Percentiles rank a stretch among this genome's conserved stretches.
phyloP scores from a whole-genome alignment of 225 moss, liverwort and hornwort species.

The Pseudisothecium myosuroides region DNA sequence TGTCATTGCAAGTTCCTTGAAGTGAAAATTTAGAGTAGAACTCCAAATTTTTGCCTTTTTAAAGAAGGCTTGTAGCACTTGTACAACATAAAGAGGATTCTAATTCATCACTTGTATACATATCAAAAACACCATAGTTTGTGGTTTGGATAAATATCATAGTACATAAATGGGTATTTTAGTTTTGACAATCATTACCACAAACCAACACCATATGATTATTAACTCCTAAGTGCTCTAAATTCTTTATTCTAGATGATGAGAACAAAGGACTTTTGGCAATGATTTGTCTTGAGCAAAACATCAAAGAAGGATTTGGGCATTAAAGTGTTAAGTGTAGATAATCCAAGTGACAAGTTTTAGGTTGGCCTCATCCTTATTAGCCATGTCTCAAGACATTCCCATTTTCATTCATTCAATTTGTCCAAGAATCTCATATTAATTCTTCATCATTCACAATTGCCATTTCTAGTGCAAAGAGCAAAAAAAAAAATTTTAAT shows the following conservation, averaged over 20 bases:
- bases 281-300: not conserved
- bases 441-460: too few relatives aligned
- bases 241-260: not conserved
- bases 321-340: not conserved
- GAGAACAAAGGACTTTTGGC: not conserved
- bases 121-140: not conserved
- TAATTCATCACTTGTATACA: not conserved
- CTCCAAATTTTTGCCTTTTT: not conserved
- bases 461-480: not conserved
- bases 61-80: not conserved
- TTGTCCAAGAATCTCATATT: too few relatives aligned
- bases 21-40: accelerated
- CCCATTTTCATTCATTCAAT: accelerated
- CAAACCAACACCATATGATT: not conserved
- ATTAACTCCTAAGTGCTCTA: accelerated
- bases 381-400: too few relatives aligned
- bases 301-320: not conserved
- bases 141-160: accelerated
- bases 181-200: not conserved
- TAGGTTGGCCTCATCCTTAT: not conserved
- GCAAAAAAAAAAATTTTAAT: too few relatives aligned
- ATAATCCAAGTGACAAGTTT: not conserved
- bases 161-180: accelerated
- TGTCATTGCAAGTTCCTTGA: not conserved
- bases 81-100: too few relatives aligned